Percentiles rank a stretch among this genome's conserved stretches.
Evolutionary conservation across 2,329 filamentous ascomycete species (phyloP).

Genomic region (Alternaria hordeiaustralica): DNA sequence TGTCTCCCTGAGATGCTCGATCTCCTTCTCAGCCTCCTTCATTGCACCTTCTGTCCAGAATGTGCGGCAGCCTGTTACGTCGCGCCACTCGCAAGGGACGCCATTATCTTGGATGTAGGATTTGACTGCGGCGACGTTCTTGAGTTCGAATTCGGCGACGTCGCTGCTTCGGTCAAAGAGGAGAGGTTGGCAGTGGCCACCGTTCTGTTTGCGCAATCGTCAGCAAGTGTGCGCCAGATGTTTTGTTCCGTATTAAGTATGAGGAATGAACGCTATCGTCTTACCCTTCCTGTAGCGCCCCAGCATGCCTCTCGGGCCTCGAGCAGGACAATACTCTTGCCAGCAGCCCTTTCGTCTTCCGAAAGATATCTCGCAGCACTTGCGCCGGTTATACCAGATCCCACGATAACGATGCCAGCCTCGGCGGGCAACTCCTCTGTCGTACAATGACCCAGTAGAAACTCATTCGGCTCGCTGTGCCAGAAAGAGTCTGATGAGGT

Average conservation of each 20-base stretch:
- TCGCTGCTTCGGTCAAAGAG: slow-evolving; percentile 67
- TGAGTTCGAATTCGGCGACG: slow-evolving; percentile 74
- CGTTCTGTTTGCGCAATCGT: slow-evolving; percentile 48
- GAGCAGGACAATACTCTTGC: slow-evolving; percentile 70
- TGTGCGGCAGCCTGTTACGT: slow-evolving; percentile 68
- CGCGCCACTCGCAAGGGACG: slow-evolving; percentile 74
- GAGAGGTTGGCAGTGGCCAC: slow-evolving; percentile 74
- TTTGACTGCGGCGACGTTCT: slow-evolving; percentile 68
- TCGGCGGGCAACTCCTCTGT: slow-evolving; percentile 67
- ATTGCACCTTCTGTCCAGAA: slow-evolving; percentile 66
- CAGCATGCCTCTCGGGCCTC: slow-evolving; percentile 82
- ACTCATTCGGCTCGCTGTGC: slow-evolving; percentile 71
- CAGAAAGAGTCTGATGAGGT: slow-evolving; percentile 73
- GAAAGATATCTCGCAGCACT: slow-evolving; percentile 70
- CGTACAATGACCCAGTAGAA: slow-evolving; percentile 71
- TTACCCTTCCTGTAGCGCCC: slow-evolving; percentile 81
- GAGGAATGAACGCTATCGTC: slow-evolving; percentile 28
- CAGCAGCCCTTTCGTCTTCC: slow-evolving; percentile 52
- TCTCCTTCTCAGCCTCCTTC: slow-evolving; percentile 57
- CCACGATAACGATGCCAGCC: slow-evolving; percentile 74
- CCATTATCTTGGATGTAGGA: slow-evolving; percentile 62
- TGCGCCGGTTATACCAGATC: slow-evolving; percentile 77
- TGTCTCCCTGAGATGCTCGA: slow-evolving; percentile 57
- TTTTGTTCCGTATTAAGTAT: not conserved
- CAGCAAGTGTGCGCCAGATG: slow-evolving; percentile 1